A percentile compares a stretch with the other conserved stretches of the same genome.
Evolutionary conservation across 2,329 filamentous ascomycete species (phyloP).

Genomic region (Aspergillus eucalypticola): DNA sequence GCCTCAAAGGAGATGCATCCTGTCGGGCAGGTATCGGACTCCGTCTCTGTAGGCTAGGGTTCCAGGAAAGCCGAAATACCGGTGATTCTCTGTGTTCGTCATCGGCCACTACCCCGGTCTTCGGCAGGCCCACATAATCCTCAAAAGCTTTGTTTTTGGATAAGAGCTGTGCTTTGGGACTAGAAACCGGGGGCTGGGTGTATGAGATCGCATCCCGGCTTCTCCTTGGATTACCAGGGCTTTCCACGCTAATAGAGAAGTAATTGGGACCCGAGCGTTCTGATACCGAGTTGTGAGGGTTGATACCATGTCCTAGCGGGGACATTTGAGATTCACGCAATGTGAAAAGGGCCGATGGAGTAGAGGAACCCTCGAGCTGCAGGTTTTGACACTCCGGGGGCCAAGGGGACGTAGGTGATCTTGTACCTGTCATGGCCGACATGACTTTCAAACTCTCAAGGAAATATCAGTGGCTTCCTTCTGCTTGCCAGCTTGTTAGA

Average conservation of each 20-base stretch:
- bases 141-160: constrained; percentile 76
- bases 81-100: constrained; percentile 23
- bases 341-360: constrained; percentile 21
- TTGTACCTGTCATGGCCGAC: constrained; percentile 36
- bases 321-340: constrained; percentile 24
- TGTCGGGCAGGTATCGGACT: neutral
- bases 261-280: constrained; percentile 72
- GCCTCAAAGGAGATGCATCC: neutral
- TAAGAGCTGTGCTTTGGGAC: constrained; percentile 27
- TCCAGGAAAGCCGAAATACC: constrained; percentile 22
- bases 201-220: constrained; percentile 74
- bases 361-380: constrained; percentile 23
- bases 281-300: constrained; percentile 16
- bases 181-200: constrained; percentile 67
- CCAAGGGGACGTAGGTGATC: constrained; percentile 38
- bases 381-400: constrained; percentile 27
- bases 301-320: constrained; percentile 23
- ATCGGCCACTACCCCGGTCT: constrained; percentile 22
- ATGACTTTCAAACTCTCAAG: constrained; percentile 18
- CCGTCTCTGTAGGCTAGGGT: constrained; percentile 10
- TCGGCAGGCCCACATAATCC: constrained; percentile 72
- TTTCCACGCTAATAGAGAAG: constrained; percentile 73
- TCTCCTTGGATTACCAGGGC: constrained; percentile 60
- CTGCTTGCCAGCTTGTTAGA: constrained; percentile 10
- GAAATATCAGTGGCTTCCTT: constrained; percentile 3